Evolutionary conservation across 2,329 filamentous ascomycete genomes (phyloP), one percentile per base, ranked within the genome.

Genomic region (Cryphonectria radicalis): DNA sequence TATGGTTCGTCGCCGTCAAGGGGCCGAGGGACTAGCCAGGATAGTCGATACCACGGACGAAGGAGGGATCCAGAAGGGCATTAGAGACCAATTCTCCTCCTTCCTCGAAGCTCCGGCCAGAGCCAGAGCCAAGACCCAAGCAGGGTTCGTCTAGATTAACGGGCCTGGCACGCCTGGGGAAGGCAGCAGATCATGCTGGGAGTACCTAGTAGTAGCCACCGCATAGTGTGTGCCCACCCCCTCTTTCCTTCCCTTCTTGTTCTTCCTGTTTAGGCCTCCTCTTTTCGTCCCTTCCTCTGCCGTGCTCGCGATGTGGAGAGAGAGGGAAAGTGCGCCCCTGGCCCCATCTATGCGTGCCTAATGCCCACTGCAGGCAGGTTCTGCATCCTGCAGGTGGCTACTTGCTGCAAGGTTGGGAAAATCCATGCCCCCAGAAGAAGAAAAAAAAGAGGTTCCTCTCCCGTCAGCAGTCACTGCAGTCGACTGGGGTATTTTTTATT

Each of bases 1-100:
- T 68, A 73, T 67, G 71, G 69, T 71, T 67, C 63, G 69, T 66
- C 63, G 69, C 53, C 71, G 42, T 70, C 62, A 57, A 65, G 66
- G 25, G 53, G 17, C 62, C 66, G 32, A 53, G 42, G 37, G 66
- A 57, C 71, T 71, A 71, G 43, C 66, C 71, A 60, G 63, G 69
- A 72, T 70, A 53, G 70, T 63, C 40, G 57, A 71, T 60, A 59
- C 55, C 43, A 64, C 63, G 22, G 67, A 70, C 46, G 42, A 46
- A 66, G 55, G 43, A 71, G 70, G 70, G 66, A 53, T 60, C 55
- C 7, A 53, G 40, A 63, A 22, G 59, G 37, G 62, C 62, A 59
- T 32, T 32, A 35, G 37, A 46, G 62, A 40, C 37, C 46, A 46
- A 13, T 55, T 28, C 25, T 57, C 53, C 55, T 19, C 14, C 37